Base-by-base conservation (phyloP, 1,139 yeast species). In the Ashbya aceris region DNA sequence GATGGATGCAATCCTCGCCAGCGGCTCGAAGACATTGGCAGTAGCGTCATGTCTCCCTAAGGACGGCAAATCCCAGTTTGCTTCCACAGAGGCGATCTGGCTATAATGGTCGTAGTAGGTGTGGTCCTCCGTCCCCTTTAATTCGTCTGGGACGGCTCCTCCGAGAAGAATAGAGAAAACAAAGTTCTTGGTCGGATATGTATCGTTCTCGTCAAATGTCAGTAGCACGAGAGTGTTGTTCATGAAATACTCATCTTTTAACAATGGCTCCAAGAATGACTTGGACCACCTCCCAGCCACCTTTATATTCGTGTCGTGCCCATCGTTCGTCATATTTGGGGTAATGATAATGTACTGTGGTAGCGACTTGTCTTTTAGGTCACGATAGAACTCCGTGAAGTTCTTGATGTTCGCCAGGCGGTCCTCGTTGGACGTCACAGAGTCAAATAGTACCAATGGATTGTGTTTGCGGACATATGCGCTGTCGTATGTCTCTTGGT, bases 341-440 rank as follows among this genome's bases (percentile, higher is more conserved):
- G 76, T 71, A 53, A 71, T 65, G 57, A 71, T 65, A 46, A 64
- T 52, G 68, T 71, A 71, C 62, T 71, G 76, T 34, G 76, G 76
- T 46, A 70, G 60, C 37, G 57, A 53, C 48, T 68, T 52, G 51
- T 60, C 53, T 31, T 55, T 54, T 44, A 68, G 49, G 49, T 71
- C 76, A 33, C 49, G 49, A 45, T 66, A 50, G 52, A 71, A 68
- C 49, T 63, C 60, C 36, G 71, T 68, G 48, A 69, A 66, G 56
- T 70, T 69, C 61, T 71, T 70, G 57, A 71, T 62, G 57, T 66
- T 62, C 33, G 64, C 56, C 47, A 63, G 51, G 43, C 73, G 66
- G 38, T 61, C 51, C 8, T 55, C 47, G 42, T 60, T 52, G 33
- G 50, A 47, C 46, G 62, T 57, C 40, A 70, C 58, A 30, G 68